A percentile compares a stretch with the other conserved stretches of the same genome.
Evolutionary conservation across 371 early-diverging fungal genomes (phyloP).

Genomic region (Mortierella sp.): DNA sequence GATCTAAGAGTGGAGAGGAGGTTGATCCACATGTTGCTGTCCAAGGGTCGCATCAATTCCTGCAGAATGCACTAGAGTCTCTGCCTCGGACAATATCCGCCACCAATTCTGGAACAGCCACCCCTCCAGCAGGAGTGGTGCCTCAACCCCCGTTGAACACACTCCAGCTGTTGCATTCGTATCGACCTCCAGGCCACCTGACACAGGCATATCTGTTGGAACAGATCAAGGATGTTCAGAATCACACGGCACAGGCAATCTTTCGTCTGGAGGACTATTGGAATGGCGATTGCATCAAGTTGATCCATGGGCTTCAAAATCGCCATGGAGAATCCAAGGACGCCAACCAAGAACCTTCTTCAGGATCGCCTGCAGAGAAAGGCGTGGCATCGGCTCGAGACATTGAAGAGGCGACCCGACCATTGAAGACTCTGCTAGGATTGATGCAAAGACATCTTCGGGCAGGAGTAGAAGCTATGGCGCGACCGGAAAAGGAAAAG

Average conservation of each 20-base stretch:
- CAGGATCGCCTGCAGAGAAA: background rate
- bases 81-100: background rate
- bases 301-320: background rate
- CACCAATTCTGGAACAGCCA: constrained; percentile 1
- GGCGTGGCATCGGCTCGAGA: background rate
- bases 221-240: constrained; percentile 48
- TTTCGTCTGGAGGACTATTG: constrained; percentile 42
- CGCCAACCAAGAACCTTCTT: background rate
- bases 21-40: background rate
- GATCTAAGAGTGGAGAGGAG: background rate
- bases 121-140: background rate
- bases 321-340: background rate
- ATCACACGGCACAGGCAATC: constrained; percentile 33
- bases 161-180: constrained; percentile 26
- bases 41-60: constrained; percentile 10
- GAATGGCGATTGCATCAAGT: background rate
- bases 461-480: constrained; percentile 43
- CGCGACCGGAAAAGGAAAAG: constrained; percentile 45
- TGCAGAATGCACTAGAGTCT: constrained; percentile 3
- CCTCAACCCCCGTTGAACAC: constrained; percentile 9
- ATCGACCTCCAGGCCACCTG: constrained; percentile 41
- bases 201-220: constrained; percentile 51
- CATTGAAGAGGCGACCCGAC: constrained; percentile 16
- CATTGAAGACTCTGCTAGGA: constrained; percentile 29
- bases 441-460: constrained; percentile 38